Conservation (phyloP, 306 rosid species). For the Trifolium pratense region DNA sequence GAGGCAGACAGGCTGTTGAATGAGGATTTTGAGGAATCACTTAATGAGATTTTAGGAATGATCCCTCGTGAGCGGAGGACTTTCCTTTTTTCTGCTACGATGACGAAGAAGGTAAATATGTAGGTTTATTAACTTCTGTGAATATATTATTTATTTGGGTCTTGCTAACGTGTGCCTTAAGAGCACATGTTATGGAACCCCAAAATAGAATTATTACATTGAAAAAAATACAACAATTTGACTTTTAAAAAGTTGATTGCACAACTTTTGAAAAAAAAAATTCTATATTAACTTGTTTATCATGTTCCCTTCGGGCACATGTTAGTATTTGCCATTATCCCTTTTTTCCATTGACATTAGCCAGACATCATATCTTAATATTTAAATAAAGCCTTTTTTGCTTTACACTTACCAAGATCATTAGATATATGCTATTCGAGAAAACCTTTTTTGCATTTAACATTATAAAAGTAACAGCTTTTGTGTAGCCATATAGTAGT, state of each 20-base stretch:
- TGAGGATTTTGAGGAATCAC: slow-evolving; percentile 83
- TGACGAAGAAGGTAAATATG: slow-evolving; percentile 86
- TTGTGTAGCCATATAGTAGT: background rate
- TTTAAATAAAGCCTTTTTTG: slow-evolving; percentile 27
- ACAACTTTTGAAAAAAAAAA: too few relatives aligned
- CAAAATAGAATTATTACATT: too few relatives aligned
- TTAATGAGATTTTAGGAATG: slow-evolving; percentile 71
- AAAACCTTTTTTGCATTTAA: background rate
- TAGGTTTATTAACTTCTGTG: background rate
- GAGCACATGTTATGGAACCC: too few relatives aligned
- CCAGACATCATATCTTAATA: too few relatives aligned
- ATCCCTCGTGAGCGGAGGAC: slow-evolving; percentile 87
- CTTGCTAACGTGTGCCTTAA: too few relatives aligned
- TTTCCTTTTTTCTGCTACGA: slow-evolving; percentile 93
- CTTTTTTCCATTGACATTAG: slow-evolving; percentile 17
- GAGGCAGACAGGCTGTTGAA: slow-evolving; percentile 92
- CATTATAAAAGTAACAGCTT: background rate
- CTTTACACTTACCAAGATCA: background rate
- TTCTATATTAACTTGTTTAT: too few relatives aligned
- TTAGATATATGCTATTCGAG: background rate
- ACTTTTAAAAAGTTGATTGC: too few relatives aligned
- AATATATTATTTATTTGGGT: background rate
- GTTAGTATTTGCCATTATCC: too few relatives aligned
- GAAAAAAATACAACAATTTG: too few relatives aligned
- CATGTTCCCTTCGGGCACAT: too few relatives aligned